phyloP scores from a whole-genome alignment of 768 basidiomycete genomes.

The Lactarius indigo region DNA sequence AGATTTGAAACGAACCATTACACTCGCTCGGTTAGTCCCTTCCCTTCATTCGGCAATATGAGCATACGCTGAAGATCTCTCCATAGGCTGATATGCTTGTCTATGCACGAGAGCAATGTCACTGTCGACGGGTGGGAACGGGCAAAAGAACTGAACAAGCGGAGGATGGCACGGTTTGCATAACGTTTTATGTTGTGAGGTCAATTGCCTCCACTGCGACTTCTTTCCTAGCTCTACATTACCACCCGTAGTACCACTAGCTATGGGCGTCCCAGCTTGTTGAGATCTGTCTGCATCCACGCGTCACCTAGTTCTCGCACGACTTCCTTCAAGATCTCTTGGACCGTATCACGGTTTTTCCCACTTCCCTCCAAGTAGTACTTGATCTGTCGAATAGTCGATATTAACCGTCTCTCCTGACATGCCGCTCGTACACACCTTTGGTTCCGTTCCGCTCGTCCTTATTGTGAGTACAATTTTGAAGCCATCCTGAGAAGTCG shows the following conservation, averaged over 20 bases:
- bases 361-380: constrained; percentile 85
- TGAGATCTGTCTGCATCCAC: constrained; percentile 68
- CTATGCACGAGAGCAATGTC: constrained; percentile 53
- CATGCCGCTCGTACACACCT: constrained; percentile 43
- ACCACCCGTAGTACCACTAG: neutral
- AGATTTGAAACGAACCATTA: constrained; percentile 65
- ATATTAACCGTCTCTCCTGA: neutral
- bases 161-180: constrained; percentile 35
- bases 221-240: neutral
- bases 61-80: constrained; percentile 15
- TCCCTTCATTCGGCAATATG: neutral
- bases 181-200: neutral
- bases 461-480: constrained; percentile 67
- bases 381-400: constrained; percentile 54
- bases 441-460: constrained; percentile 89
- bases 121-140: constrained; percentile 59
- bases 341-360: constrained; percentile 44
- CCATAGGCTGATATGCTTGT: constrained; percentile 58
- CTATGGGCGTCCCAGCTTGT: constrained; percentile 39
- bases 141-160: constrained; percentile 56
- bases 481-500: constrained; percentile 39
- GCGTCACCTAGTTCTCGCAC: constrained; percentile 55
- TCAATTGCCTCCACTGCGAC: neutral
- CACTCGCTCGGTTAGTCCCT: constrained; percentile 56
- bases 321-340: constrained; percentile 48